Base-by-base conservation (phyloP, 2,329 filamentous ascomycete genomes). In the Venturia carpophila region DNA sequence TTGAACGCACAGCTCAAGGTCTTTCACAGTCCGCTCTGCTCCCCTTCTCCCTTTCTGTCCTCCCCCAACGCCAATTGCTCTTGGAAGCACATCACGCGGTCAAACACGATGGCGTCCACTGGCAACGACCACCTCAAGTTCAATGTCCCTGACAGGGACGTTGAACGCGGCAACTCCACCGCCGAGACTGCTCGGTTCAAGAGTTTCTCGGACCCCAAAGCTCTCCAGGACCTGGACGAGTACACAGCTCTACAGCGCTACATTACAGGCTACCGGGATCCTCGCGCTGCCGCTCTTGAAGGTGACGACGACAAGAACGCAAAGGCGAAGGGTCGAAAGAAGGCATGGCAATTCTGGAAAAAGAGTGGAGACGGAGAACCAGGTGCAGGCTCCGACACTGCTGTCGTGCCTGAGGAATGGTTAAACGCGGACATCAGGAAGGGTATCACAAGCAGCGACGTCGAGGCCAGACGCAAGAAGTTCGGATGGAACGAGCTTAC, bases 401-500 rank as follows among this genome's bases (percentile, higher is more conserved):
- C 71, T 58, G 75, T 76, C 67, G 79, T 84, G 41, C 86, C 87
- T 30, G 82, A 85, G n/a, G 86, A 89, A 13, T 89, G 84, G 85
- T 77, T 90, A 70, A 81, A 84, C 69, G 87, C 87, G 72, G 84
- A 90, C 73, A 84, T 90, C 75, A 82, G 81, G 73, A 74, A 81
- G 66, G 88, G 88, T 82, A 80, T 91, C 66, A 79, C 79, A 67
- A 73, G 75, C 65, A 68, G 73, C 67, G 85, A 89, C 67, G 83
- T 89, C 64, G 87, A 89, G 72, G 71, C 72, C 63, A 84, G 88
- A 71, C 82, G 88, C 70, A 88, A 84, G 79, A 82, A 82, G 71
- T 82, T 80, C 69, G 88, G 88, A 67, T 90, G 78, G 79, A 91
- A 90, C 79, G 88, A 91, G 75, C 80, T 91, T 74, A 80, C 82